These are phyloP conservation scores for Solanum piurae DNA, from an alignment of 257 asterid genomes.

Conservation along the genomic window DNA sequence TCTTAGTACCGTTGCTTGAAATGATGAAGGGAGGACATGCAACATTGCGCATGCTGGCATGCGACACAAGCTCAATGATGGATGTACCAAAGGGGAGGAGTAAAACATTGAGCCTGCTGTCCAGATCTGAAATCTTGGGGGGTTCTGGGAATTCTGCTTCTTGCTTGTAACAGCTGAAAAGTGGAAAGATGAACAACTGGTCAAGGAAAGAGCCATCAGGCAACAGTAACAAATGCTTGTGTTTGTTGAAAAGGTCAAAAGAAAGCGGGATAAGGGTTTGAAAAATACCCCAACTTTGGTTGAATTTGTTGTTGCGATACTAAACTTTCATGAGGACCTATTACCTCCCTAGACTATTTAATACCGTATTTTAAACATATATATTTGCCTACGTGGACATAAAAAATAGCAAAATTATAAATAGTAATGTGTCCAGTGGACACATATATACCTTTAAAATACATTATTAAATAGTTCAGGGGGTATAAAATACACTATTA, in stretches of 20 bases:
- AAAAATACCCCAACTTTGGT: no score
- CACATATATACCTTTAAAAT: no score
- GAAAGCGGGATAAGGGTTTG: neutral
- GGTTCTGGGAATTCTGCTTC: neutral
- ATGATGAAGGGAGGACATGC: neutral
- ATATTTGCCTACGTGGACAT: no score
- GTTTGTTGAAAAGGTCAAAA: neutral
- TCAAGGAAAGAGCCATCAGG: neutral
- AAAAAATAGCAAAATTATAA: no score
- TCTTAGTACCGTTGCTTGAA: neutral
- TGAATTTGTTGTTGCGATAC: no score
- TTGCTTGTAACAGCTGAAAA: neutral
- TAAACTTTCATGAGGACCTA: no score
- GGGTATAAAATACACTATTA: no score
- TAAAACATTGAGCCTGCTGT: neutral
- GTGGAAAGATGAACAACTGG: neutral
- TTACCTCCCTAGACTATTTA: no score
- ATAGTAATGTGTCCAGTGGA: no score
- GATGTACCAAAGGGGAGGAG: neutral
- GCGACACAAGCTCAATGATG: neutral
- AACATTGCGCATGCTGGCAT: neutral
- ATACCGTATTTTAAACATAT: no score
- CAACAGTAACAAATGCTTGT: neutral
- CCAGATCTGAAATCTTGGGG: neutral
- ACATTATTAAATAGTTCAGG: no score